Evolutionary conservation across 495 filamentous ascomycete genomes (phyloP), one percentile per base, ranked within the genome.

Genomic region (Rostrohypoxylon terebratum): DNA sequence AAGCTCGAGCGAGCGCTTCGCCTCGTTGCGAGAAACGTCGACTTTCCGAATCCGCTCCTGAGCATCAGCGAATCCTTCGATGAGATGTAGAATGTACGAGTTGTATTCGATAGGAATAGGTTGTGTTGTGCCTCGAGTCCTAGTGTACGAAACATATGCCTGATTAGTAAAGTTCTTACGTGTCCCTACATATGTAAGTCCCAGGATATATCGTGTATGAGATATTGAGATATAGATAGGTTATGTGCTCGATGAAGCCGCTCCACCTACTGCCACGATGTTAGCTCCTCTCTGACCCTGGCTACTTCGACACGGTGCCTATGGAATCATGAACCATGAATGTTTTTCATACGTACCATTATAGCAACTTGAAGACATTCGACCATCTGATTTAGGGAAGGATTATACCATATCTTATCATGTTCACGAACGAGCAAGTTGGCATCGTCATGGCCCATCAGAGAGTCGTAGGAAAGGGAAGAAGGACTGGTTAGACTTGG

Each of bases 331-430:
- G 33, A 34, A 4, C 33, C 8, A 8, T 34, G 8, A 4, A 38
- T 38, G 34, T 38, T 38, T 38, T 38, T 38, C n/a, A 42, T 11
- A 42, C 38, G 13, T 42, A 42, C 38, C 78, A 84, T 81, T 66
- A 84, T 76, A 5, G 44, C 68, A 4, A 77, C 78, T 57, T 80
- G 73, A 31, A 85, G 51, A 0, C 75, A 63, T 75, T 84, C 83
- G 14, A 79, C 81, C 80, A 84, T 81, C 77, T 81, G 79, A 44
- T 81, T 71, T 18, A 83, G 48, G 6, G 70, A 81, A 13, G 81
- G 82, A 10, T 81, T 82, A 23, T 82, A 74, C 80, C 82, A 83
- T n/a, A 76, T 64, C 20, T 66, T 67, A 13, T 79, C 75, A n/a
- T 77, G 57, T 25, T 73, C 59, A 10, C 72, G 74, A 11, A 75